phyloP scores from a whole-genome alignment of 2,329 filamentous ascomycete species.

The Neopestalotiopsis sp. region DNA sequence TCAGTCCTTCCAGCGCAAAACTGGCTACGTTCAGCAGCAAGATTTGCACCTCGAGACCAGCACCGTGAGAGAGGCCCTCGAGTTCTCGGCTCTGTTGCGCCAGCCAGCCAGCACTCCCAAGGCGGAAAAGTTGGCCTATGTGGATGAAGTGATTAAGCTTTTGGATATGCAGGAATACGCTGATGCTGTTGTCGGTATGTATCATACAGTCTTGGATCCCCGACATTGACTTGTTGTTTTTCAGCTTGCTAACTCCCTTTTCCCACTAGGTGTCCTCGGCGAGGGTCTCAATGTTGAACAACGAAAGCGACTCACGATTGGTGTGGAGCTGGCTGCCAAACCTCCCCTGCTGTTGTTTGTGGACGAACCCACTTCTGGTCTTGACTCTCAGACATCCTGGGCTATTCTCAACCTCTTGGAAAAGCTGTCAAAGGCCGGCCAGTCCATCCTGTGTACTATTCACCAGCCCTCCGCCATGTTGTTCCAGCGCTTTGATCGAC shows the following conservation, averaged over 20 bases:
- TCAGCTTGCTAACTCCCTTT: neutral
- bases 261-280: neutral
- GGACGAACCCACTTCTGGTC: slow-evolving; percentile 78
- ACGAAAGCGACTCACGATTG: slow-evolving; percentile 68
- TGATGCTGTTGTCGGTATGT: slow-evolving; percentile 71
- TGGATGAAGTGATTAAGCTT: slow-evolving; percentile 71
- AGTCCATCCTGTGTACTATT: slow-evolving; percentile 49
- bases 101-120: slow-evolving; percentile 64
- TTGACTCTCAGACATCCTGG: slow-evolving; percentile 78
- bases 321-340: slow-evolving; percentile 77
- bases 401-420: slow-evolving; percentile 72
- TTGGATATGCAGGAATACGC: slow-evolving; percentile 71
- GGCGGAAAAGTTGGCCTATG: slow-evolving; percentile 68
- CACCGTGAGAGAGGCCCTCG: slow-evolving; percentile 10
- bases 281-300: slow-evolving; percentile 58
- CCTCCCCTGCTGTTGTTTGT: slow-evolving; percentile 74
- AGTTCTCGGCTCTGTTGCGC: slow-evolving; percentile 67
- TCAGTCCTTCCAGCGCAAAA: slow-evolving; percentile 87
- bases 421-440: slow-evolving; percentile 57
- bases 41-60: slow-evolving; percentile 73
- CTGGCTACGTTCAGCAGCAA: slow-evolving; percentile 91
- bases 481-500: slow-evolving; percentile 53
- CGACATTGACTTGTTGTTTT: neutral
- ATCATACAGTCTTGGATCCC: slow-evolving; percentile 49
- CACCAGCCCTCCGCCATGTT: slow-evolving; percentile 49